phyloP scores from a whole-genome alignment of 345 rosid genomes.

The Sisymbrium altissimum region DNA sequence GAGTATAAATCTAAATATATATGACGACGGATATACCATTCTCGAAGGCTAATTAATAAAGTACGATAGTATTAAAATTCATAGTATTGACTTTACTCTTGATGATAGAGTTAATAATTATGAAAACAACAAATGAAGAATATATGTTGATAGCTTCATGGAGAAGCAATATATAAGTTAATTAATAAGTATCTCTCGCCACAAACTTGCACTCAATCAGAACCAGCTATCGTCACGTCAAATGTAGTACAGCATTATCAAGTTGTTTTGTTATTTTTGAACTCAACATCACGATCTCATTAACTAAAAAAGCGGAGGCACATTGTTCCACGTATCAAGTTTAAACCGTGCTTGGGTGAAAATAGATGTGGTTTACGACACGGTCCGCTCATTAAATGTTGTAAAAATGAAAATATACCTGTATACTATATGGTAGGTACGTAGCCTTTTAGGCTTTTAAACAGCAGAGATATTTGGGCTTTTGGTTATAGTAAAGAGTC shows the following conservation, averaged over 20 bases:
- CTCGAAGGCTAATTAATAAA: neutral
- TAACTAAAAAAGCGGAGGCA: neutral
- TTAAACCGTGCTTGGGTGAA: neutral
- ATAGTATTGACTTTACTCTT: neutral
- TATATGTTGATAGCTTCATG: neutral
- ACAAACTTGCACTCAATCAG: constrained; percentile 26
- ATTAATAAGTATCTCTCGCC: neutral
- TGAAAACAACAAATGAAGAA: neutral
- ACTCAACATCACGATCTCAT: neutral
- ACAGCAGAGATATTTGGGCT: neutral
- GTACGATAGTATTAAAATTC: neutral
- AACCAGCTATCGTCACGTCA: neutral
- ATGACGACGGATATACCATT: neutral
- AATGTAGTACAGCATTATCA: neutral
- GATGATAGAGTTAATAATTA: neutral
- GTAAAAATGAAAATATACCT: too few species aligned
- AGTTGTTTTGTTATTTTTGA: neutral
- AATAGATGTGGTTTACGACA: too few species aligned
- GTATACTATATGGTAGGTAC: too few species aligned
- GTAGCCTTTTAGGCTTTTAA: too few species aligned
- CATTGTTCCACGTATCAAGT: too few species aligned
- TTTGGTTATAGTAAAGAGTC: neutral
- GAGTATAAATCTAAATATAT: neutral
- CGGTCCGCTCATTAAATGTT: neutral
- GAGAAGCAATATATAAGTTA: neutral